A percentile compares a stretch with the other conserved stretches of the same genome.
These are phyloP conservation scores for Ascochyta rabiei DNA, from an alignment of 2,329 filamentous ascomycete species.

Conservation along the genomic window DNA sequence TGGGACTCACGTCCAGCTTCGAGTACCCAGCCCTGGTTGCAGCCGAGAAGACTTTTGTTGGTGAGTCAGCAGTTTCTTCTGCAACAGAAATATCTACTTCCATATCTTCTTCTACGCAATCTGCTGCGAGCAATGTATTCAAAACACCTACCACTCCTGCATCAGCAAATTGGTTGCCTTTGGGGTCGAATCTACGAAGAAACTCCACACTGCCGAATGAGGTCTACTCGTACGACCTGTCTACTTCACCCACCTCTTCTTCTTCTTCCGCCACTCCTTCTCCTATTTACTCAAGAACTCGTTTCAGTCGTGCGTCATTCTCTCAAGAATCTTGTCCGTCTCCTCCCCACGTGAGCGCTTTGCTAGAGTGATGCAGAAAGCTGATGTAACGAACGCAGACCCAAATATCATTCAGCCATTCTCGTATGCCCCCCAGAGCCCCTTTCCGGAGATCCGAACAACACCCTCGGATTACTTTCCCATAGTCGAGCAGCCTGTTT, in stretches of 20 bases:
- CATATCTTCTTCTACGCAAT: constrained; percentile 22
- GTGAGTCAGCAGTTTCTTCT: constrained; percentile 55
- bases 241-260: background rate
- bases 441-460: constrained; percentile 50
- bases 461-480: constrained; percentile 51
- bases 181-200: constrained; percentile 23
- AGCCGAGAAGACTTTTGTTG: constrained; percentile 56
- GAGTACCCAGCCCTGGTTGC: constrained; percentile 57
- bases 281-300: background rate
- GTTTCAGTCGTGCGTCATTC: background rate
- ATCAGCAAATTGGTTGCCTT: constrained; percentile 49
- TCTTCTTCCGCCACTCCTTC: background rate
- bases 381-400: constrained; percentile 51
- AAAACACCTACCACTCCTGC: constrained; percentile 42
- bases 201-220: constrained; percentile 30
- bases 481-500: constrained; percentile 59
- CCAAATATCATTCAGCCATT: constrained; percentile 64
- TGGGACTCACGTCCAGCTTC: constrained; percentile 66
- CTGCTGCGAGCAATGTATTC: constrained; percentile 30
- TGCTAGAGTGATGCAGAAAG: background rate
- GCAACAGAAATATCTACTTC: constrained; percentile 13
- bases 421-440: constrained; percentile 49
- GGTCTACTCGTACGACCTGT: background rate
- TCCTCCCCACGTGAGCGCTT: constrained; percentile 21
- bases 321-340: constrained; percentile 46